Evolutionary conservation across 1,139 yeast species (phyloP), one percentile per base, ranked within the genome.

Genomic region (Fermentozyma sake): DNA sequence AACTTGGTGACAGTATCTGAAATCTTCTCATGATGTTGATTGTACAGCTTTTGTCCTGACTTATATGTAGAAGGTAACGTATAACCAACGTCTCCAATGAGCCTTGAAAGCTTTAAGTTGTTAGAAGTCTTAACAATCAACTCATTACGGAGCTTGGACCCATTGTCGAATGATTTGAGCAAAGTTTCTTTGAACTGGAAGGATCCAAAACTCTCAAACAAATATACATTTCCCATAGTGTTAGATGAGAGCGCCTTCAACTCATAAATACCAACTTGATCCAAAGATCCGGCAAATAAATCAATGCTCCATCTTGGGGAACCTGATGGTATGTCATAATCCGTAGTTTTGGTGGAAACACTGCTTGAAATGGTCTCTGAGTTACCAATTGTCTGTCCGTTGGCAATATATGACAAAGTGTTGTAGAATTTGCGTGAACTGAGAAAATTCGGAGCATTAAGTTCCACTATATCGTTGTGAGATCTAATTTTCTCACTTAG

Each of bases 251-350:
- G 41, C 0, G 52, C 32, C 28, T 52, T 58, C 68, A 63, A 59
- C 33, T 65, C 72, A 34, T 58, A 60, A 7, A 59, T 37, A 1
- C 72, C 72, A 2, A 53, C 59, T 37, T 65, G 72, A 27, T 65
- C 69, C 14, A 58, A 42, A 0, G 68, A 60, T 1, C 64, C 68
- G 2, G 56, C 37, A 38, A 52, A 59, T 6, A 64, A 23, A 30
- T 59, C 52, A 12, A 52, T 40, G 1, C 53, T 32, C 59, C 67
- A 63, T 12, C 41, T 44, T 0, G 69, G 60, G 2, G 39, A 18
- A 7, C 32, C 33, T 3, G 33, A 34, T 7, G 31, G 34, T 2
- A 53, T 38, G 6, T 43, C 42, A 29, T 38, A 48, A 17, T 52
- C 52, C 3, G 61, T 51, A 5, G 58, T 44, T 23, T 54, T 61